These are phyloP conservation scores for Keqinozyma sinolaborantium DNA, from an alignment of 1,139 yeast genomes.

Conservation along the genomic window DNA sequence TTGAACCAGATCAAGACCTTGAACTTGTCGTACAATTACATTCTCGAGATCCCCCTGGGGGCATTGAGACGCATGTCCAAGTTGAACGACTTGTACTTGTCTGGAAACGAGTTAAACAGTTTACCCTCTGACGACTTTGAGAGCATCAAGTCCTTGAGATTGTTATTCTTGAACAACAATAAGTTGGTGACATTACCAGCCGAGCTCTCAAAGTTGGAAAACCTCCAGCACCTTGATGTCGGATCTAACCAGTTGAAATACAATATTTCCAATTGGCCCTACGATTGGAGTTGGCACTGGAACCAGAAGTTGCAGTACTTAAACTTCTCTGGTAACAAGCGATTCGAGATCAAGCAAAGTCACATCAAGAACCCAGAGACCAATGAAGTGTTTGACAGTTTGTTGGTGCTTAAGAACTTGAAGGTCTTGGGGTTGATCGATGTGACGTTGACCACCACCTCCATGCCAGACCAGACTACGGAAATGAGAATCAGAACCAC, in stretches of 20 bases:
- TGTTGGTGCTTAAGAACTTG: slow-evolving; percentile 67
- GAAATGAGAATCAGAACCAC: slow-evolving; percentile 89
- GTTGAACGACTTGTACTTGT: slow-evolving; percentile 67
- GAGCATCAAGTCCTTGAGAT: slow-evolving; percentile 51
- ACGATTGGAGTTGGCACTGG: slow-evolving; percentile 97
- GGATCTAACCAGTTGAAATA: slow-evolving; percentile 90
- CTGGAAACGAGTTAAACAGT: slow-evolving; percentile 79
- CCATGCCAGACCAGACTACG: slow-evolving; percentile 84
- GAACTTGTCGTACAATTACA: slow-evolving; percentile 79
- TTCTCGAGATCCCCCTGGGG: slow-evolving; percentile 77
- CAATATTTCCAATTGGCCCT: slow-evolving; percentile 90
- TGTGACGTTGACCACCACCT: slow-evolving; percentile 80
- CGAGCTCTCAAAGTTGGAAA: slow-evolving; percentile 68
- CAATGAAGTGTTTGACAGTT: slow-evolving; percentile 65
- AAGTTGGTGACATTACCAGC: slow-evolving; percentile 86
- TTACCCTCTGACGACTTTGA: slow-evolving; percentile 87
- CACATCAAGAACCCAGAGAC: slow-evolving; percentile 46
- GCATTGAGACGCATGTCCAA: slow-evolving; percentile 56
- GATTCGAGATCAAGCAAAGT: slow-evolving; percentile 79
- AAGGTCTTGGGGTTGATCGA: slow-evolving; percentile 87
- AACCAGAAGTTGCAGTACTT: slow-evolving; percentile 73
- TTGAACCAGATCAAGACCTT: slow-evolving; percentile 59
- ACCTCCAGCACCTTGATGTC: slow-evolving; percentile 75
- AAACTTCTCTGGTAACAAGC: slow-evolving; percentile 88
- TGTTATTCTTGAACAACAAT: slow-evolving; percentile 76